phyloP scores from a whole-genome alignment of 2,329 filamentous ascomycete species.

The Pseudopithomyces maydicus region DNA sequence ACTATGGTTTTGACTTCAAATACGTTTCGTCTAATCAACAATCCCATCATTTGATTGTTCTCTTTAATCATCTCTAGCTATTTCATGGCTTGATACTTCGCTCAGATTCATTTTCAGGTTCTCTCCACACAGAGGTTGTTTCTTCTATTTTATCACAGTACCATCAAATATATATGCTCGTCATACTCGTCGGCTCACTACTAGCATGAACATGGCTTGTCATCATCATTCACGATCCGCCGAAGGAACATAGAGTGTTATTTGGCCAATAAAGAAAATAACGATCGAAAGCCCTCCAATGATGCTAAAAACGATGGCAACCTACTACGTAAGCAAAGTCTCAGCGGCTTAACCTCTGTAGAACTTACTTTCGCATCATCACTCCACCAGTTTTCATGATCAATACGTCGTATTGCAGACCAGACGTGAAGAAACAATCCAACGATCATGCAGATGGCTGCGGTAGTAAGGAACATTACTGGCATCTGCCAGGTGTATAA shows the following conservation, averaged over 20 bases:
- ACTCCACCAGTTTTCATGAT: conserved; percentile 35
- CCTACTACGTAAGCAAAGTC: conserved; percentile 13
- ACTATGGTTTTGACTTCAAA: no score
- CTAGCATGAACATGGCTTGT: no score
- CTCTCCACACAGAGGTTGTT: no score
- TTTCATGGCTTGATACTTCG: no score
- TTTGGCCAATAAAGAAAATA: conserved; percentile 26
- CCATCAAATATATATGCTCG: no score
- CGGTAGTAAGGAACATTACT: conserved; percentile 42
- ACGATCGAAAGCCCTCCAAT: conserved; percentile 21
- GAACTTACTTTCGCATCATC: conserved; percentile 34
- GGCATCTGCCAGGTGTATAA: conserved; percentile 47
- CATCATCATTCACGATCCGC: neutral
- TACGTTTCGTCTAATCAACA: no score
- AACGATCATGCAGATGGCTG: conserved; percentile 44
- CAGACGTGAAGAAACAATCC: conserved; percentile 48
- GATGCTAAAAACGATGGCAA: conserved; percentile 27
- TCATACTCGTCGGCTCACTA: no score
- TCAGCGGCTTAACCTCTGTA: no score
- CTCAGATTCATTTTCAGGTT: no score
- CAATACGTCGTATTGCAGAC: conserved; percentile 34
- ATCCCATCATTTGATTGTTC: no score
- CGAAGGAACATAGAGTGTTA: conserved; percentile 22
- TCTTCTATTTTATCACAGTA: neutral
- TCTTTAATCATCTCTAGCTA: no score